These are phyloP conservation scores for Angophora floribunda DNA, from an alignment of 345 rosid genomes.

Conservation along the genomic window DNA sequence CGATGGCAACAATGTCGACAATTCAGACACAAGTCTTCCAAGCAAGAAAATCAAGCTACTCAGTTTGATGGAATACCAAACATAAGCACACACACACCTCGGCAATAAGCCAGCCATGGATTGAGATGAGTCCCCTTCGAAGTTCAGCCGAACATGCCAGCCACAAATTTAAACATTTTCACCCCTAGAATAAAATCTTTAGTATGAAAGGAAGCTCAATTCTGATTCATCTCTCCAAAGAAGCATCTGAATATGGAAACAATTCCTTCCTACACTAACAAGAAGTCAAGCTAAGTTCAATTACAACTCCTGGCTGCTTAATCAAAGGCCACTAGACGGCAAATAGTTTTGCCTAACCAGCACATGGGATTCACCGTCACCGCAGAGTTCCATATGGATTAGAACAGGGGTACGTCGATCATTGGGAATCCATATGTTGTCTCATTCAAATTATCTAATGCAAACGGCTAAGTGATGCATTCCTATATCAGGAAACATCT, in stretches of 20 bases:
- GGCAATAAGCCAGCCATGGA: not conserved
- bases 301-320: no score
- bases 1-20: not conserved
- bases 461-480: not conserved
- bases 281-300: no score
- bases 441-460: not conserved
- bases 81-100: fast-evolving
- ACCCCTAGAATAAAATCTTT: not conserved
- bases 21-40: not conserved
- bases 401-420: not conserved
- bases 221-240: not conserved
- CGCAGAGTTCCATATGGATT: not conserved
- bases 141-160: not conserved
- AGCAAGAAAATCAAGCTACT: not conserved
- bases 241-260: no score
- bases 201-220: not conserved
- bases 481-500: not conserved
- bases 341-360: not conserved
- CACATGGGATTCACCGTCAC: no score
- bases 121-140: not conserved
- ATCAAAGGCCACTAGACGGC: not conserved
- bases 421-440: not conserved
- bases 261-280: no score
- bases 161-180: not conserved
- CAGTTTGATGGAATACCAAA: not conserved